A percentile compares a stretch with the other conserved stretches of the same genome.
Evolutionary conservation across 208 protist genomes (phyloP).

Genomic region (Acanthamoeba royreba): DNA sequence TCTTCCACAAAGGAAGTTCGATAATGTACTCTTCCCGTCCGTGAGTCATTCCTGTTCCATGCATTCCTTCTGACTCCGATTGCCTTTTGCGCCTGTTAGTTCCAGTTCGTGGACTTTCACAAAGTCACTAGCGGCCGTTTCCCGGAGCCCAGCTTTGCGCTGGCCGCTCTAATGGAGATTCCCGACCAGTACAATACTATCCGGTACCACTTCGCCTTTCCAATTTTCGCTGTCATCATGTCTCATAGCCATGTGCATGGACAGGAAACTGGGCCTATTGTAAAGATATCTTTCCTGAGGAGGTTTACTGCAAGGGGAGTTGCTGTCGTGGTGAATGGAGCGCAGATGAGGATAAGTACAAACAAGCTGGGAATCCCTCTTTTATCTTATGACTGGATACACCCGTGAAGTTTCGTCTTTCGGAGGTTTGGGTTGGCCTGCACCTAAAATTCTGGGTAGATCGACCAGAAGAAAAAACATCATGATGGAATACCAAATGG

Average conservation of each 20-base stretch:
- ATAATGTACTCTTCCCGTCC: background rate
- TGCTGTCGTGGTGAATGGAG: too few species aligned
- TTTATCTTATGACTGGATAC: too few species aligned
- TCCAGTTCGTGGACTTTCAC: constrained; percentile 56
- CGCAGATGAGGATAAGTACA: too few species aligned
- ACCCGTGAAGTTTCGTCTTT: too few species aligned
- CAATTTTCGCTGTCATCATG: background rate
- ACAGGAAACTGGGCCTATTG: too few species aligned
- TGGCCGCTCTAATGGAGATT: constrained; percentile 71
- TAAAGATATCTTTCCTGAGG: too few species aligned
- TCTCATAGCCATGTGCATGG: background rate
- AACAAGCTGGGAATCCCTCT: too few species aligned
- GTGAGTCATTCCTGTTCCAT: background rate
- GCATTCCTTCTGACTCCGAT: constrained; percentile 14
- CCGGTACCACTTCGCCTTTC: background rate
- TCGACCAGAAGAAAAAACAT: too few species aligned
- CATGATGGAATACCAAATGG: too few species aligned
- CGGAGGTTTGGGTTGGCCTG: too few species aligned
- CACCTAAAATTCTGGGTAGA: too few species aligned
- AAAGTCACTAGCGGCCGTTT: background rate
- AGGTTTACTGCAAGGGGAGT: too few species aligned
- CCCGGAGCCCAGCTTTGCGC: constrained; percentile 47
- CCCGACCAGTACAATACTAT: constrained; percentile 67
- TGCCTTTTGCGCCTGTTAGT: constrained; percentile 72
- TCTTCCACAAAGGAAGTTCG: constrained; percentile 16